Evolutionary conservation across 495 filamentous ascomycete species (phyloP).

Genomic region (Aspergillus cavernicola): DNA sequence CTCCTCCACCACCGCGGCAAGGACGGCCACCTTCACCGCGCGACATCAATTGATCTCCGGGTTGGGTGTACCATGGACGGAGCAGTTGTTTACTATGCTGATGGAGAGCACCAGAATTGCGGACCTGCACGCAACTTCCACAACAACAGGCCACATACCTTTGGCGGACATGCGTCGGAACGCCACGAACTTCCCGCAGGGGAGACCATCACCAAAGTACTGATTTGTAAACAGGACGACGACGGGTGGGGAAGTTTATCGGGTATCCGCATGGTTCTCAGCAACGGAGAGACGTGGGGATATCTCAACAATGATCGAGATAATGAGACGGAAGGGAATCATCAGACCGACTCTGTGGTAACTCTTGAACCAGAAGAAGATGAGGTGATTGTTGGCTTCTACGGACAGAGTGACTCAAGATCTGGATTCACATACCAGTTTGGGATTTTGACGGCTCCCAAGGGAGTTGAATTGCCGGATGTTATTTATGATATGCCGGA

Average conservation of each 20-base stretch:
- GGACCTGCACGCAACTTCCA: neutral
- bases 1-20: neutral
- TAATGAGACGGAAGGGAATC: neutral
- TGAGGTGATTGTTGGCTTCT: constrained; percentile 1
- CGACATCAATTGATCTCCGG: neutral
- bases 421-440: neutral
- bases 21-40: neutral
- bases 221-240: neutral
- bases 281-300: neutral
- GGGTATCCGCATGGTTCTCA: neutral
- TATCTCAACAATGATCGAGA: neutral
- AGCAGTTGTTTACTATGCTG: neutral
- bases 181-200: neutral
- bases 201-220: neutral
- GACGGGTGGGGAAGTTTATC: constrained; percentile 1
- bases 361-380: neutral
- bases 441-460: neutral
- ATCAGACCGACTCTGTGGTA: neutral
- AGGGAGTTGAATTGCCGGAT: neutral
- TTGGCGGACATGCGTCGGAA: neutral
- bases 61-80: neutral
- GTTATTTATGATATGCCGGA: neutral
- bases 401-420: neutral
- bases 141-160: neutral
- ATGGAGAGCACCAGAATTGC: neutral